phyloP scores from a whole-genome alignment of 805 yeast species.

The Starmerella bacillaris region DNA sequence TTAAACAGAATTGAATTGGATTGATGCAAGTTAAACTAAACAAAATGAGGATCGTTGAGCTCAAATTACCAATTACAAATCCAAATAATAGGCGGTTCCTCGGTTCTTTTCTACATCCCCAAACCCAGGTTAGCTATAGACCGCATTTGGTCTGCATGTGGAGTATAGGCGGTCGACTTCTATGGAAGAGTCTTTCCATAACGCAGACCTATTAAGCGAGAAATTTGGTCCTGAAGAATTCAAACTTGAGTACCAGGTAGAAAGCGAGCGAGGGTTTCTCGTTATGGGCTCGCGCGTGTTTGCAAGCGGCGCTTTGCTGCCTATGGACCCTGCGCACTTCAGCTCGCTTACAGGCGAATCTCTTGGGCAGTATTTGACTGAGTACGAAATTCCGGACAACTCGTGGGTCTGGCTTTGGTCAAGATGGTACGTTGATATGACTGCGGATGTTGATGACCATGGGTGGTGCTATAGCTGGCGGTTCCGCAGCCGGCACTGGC shows the following conservation, averaged over 20 bases:
- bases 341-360: conserved; percentile 19
- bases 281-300: conserved; percentile 25
- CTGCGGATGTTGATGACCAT: conserved; percentile 53
- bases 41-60: too few species aligned
- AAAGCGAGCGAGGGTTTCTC: conserved; percentile 28
- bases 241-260: conserved; percentile 21
- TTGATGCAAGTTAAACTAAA: too few species aligned
- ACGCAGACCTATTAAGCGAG: not conserved
- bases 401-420: conserved; percentile 54
- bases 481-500: conserved; percentile 38
- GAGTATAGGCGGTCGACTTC: too few species aligned
- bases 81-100: too few species aligned
- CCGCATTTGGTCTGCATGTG: too few species aligned
- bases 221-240: conserved; percentile 11
- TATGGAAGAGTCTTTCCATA: not conserved
- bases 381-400: conserved; percentile 34
- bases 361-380: conserved; percentile 15
- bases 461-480: conserved; percentile 62
- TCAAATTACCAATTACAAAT: too few species aligned
- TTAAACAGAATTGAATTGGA: too few species aligned
- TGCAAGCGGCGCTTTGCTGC: conserved; percentile 22
- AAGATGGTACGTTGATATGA: conserved; percentile 58
- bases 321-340: conserved; percentile 26
- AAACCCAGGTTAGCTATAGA: too few species aligned
- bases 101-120: too few species aligned